Base-by-base conservation (phyloP, 208 protist species). In the Kentomonas sorsogonicus region DNA sequence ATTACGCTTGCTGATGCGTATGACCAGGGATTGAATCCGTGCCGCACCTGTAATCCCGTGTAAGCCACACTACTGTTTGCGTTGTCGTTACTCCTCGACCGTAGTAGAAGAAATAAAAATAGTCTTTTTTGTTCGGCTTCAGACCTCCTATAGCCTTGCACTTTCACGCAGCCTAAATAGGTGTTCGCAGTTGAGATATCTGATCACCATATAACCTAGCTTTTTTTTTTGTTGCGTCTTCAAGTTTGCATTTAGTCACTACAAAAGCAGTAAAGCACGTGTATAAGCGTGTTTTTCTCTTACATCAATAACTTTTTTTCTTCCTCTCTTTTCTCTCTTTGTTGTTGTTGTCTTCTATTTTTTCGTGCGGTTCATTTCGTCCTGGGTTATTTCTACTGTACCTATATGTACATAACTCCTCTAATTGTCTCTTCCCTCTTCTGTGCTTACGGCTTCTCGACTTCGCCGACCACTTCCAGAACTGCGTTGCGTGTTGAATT, bases 31-130 rank as follows among this genome's bases (percentile, higher is more conserved):
- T 60, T 62, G 40, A 74, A 65, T 18, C 74, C 80, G 11, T 88
- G 80, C 47, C 67, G 67, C 18, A 60, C 60, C 25, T 88, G 80
- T 56, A 63, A 84, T 6, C 73, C 80, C 0, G 40, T 72, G 59
- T 63, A 60, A 52, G 13, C 10, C 6, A 48, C 11, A 27, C 6
- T 13, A 26, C 6, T 48, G 6, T 6, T 48, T 18, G 6, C 10
- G 25, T 48, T 48, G 11, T 26, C 25, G n/a, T 26, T 23, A 27
- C 6, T 53, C n/a, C n/a, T n/a, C n/a, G n/a, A n/a, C n/a, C n/a
- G n/a, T n/a, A n/a, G n/a, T n/a, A n/a, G n/a, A n/a, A n/a, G n/a
- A n/a, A n/a, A n/a, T n/a, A n/a, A n/a, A n/a, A n/a, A n/a, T 53
- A 13, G 18, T 53, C 29, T 31, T 53, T 53, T 27, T 53, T 53